A percentile compares a stretch with the other conserved stretches of the same genome.
These are phyloP conservation scores for Trametes coccinea DNA, from an alignment of 768 basidiomycete species.

Conservation along the genomic window DNA sequence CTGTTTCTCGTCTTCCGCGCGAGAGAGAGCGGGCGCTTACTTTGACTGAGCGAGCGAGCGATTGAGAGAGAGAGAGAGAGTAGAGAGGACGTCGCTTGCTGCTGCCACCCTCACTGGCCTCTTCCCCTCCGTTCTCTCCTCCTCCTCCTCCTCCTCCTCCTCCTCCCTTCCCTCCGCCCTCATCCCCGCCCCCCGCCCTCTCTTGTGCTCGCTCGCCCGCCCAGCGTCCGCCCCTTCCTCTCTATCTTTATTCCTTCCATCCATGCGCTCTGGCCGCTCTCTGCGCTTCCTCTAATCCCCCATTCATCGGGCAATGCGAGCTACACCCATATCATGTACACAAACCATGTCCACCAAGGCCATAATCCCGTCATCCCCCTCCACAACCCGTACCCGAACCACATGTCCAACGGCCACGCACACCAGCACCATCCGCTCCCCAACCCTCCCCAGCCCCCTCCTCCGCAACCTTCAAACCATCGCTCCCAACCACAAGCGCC, in stretches of 20 bases:
- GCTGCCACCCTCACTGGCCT: slow-evolving; percentile 21
- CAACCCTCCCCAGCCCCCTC: slow-evolving; percentile 17
- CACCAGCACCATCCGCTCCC: slow-evolving; percentile 24
- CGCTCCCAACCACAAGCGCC: slow-evolving; percentile 27
- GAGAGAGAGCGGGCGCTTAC: slow-evolving; percentile 7
- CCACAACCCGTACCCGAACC: slow-evolving; percentile 37
- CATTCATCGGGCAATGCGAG: slow-evolving; percentile 53
- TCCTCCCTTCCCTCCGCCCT: slow-evolving; percentile 3
- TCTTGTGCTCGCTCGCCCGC: background rate
- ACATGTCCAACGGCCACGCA: slow-evolving; percentile 34
- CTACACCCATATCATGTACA: slow-evolving; percentile 54
- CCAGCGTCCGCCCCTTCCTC: slow-evolving; percentile 8
- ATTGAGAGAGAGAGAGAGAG: background rate
- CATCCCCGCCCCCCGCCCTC: slow-evolving; percentile 2
- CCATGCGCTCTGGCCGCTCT: slow-evolving; percentile 27
- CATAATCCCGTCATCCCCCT: slow-evolving; percentile 38
- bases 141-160: slow-evolving; percentile 1
- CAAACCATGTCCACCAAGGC: slow-evolving; percentile 48
- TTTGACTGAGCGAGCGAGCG: background rate
- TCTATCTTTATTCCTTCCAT: slow-evolving; percentile 30
- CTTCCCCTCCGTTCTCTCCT: slow-evolving; percentile 13
- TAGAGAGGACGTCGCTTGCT: background rate
- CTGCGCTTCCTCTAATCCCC: slow-evolving; percentile 33
- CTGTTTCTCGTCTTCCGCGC: slow-evolving; percentile 22
- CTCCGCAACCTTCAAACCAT: slow-evolving; percentile 20